phyloP scores from a whole-genome alignment of 1,284 basidiomycete genomes.

The Trichosporon asahii region DNA sequence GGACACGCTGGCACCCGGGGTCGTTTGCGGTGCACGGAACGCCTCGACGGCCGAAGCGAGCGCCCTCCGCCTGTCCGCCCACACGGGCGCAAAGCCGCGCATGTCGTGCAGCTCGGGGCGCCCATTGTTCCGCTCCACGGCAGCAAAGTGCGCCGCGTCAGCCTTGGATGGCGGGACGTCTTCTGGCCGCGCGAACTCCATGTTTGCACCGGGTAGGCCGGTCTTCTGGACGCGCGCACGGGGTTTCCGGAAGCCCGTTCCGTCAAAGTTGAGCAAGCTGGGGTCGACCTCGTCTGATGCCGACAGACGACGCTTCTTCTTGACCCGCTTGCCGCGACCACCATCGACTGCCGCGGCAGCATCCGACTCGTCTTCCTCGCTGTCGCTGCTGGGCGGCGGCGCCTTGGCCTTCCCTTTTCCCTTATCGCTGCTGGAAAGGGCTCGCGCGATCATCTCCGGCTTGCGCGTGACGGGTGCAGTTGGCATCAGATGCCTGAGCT shows the following conservation, averaged over 20 bases:
- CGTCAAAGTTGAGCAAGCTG: slow-evolving; percentile 24
- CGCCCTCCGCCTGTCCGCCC: slow-evolving; percentile 38
- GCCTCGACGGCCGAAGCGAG: slow-evolving; percentile 36
- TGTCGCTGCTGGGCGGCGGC: not conserved
- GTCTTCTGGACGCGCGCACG: slow-evolving; percentile 4
- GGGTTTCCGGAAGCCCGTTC: slow-evolving; percentile 14
- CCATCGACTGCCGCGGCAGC: slow-evolving; percentile 12
- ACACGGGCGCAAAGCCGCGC: slow-evolving; percentile 37
- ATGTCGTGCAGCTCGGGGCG: slow-evolving; percentile 28
- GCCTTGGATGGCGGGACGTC: slow-evolving; percentile 18
- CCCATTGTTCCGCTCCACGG: slow-evolving; percentile 29
- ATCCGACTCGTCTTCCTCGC: slow-evolving; percentile 13
- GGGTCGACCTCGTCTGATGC: slow-evolving; percentile 31
- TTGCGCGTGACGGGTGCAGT: not conserved
- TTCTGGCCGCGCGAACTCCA: slow-evolving; percentile 12
- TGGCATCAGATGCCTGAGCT: slow-evolving; percentile 7
- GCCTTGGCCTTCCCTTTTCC: slow-evolving; percentile 27
- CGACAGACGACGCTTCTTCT: slow-evolving; percentile 39
- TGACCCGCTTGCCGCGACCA: slow-evolving; percentile 29
- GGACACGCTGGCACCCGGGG: slow-evolving; percentile 40
- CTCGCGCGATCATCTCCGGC: not conserved
- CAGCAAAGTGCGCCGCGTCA: slow-evolving; percentile 29
- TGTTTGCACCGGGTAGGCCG: not conserved
- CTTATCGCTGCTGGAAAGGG: slow-evolving; percentile 18
- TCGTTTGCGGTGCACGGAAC: slow-evolving; percentile 34